Base-by-base conservation (phyloP, 2,329 filamentous ascomycete genomes). In the Lecanosticta acicola region DNA sequence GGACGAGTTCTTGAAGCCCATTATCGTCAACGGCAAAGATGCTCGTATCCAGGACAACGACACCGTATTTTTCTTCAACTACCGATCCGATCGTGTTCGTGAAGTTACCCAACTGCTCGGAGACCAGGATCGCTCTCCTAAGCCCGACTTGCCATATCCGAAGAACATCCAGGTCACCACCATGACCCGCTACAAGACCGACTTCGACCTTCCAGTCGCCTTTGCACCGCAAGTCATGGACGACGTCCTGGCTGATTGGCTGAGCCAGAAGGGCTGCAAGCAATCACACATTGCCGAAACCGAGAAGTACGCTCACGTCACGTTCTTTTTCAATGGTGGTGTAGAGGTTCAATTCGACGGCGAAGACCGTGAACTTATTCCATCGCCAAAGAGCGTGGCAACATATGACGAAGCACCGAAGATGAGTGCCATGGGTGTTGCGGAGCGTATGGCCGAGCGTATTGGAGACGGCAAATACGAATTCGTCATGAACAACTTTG, bases 401-500 rank as follows among this genome's bases (percentile, higher is more conserved):
- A 98, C 93, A 24, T 98, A 98, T 71, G 93, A 98, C 69, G 77
- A 87, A 60, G 84, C 94, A 38, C 93, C 93, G 37, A 87, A 91
- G 72, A 98, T 98, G 93, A 94, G 87, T 62, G 91, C 90, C 57
- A 87, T 84, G 59, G 85, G 78, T 36, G 93, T 98, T 11, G 93
- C 87, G 40, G 79, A 94, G 63, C 91, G 94, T 74, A 85, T 95
- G 49, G 80, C 75, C 68, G 93, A 96, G 77, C 83, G 90, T 48
- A 84, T 98, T 56, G 79, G 70, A 19, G 87, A 94, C 69, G 81
- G 84, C 64, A 82, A 86, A 65, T 96, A 90, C 72, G 89, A 93
- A 65, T 97, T 98, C 66, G 77, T 98, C 69, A 98, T 98, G 93
- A 96, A 97, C 83, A 98, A 98, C 81, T 97, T 98, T 71, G 93